Percentiles rank a stretch among this genome's conserved stretches.
Evolutionary conservation across 192 early-diverging fungal species (phyloP).

Genomic region (Coemansia sp.): DNA sequence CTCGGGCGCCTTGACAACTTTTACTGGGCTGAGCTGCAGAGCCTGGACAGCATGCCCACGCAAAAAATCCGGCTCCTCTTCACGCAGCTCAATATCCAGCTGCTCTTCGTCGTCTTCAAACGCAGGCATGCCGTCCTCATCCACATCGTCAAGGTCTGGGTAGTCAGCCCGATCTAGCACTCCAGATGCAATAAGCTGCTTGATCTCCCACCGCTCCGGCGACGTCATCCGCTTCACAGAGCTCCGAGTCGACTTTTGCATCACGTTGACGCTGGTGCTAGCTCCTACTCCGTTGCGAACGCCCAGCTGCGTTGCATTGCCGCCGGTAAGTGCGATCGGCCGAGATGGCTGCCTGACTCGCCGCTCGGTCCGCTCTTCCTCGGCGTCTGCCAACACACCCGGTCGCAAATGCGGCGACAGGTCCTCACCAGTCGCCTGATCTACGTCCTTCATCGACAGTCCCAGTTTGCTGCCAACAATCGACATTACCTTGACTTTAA

Average conservation of each 20-base stretch:
- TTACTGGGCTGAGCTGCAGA: slow-evolving; percentile 87
- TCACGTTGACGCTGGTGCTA: background rate
- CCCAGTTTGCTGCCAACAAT: slow-evolving; percentile 76
- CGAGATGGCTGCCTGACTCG: slow-evolving; percentile 1
- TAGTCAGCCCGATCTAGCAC: slow-evolving; percentile 80
- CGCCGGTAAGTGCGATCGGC: slow-evolving; percentile 13
- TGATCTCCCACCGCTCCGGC: slow-evolving; percentile 94
- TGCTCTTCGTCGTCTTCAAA: slow-evolving; percentile 92
- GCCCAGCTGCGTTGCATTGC: slow-evolving; percentile 36
- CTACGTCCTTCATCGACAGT: slow-evolving; percentile 94
- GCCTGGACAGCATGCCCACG: slow-evolving; percentile 84
- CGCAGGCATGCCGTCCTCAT: slow-evolving; percentile 67
- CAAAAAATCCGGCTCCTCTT: slow-evolving; percentile 93
- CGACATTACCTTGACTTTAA: slow-evolving; percentile 95
- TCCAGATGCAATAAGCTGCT: slow-evolving; percentile 95
- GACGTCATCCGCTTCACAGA: slow-evolving; percentile 83
- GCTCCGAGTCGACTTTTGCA: slow-evolving; percentile 13
- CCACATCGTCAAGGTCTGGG: slow-evolving; percentile 79
- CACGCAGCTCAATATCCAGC: slow-evolving; percentile 92
- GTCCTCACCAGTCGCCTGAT: slow-evolving; percentile 87
- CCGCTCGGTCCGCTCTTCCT: background rate
- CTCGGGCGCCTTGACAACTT: slow-evolving; percentile 97
- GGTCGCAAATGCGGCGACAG: slow-evolving; percentile 76
- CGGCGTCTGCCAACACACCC: slow-evolving; percentile 18
- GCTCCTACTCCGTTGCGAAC: background rate